Percentiles rank a stretch among this genome's conserved stretches.
These are phyloP conservation scores for Pseudopithomyces maydicus DNA, from an alignment of 2,329 filamentous ascomycete species.

Conservation along the genomic window DNA sequence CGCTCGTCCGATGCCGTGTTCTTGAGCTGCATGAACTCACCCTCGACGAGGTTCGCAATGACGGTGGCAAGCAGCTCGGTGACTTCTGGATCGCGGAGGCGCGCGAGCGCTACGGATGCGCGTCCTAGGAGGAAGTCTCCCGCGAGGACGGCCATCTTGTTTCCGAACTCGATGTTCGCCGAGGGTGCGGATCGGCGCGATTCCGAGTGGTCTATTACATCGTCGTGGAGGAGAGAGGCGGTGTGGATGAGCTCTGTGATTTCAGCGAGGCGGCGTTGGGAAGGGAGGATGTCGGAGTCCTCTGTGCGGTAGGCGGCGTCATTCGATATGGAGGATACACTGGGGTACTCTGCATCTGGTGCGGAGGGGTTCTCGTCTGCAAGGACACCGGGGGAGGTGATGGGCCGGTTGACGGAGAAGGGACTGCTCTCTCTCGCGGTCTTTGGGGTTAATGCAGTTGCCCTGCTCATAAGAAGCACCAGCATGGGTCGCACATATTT, in stretches of 20 bases:
- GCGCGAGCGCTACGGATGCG: slow-evolving; percentile 89
- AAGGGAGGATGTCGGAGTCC: slow-evolving; percentile 79
- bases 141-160: slow-evolving; percentile 98
- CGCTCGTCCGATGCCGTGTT: slow-evolving; percentile 90
- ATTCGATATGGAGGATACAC: slow-evolving; percentile 57
- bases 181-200: slow-evolving; percentile 83
- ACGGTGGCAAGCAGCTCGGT: slow-evolving; percentile 93
- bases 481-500: slow-evolving; percentile 96
- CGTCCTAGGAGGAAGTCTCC: slow-evolving; percentile 95
- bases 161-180: slow-evolving; percentile 94
- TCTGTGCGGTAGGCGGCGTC: slow-evolving; percentile 52
- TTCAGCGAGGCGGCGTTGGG: slow-evolving; percentile 88
- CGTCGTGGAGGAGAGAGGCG: slow-evolving; percentile 93
- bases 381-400: slow-evolving; percentile 67
- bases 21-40: slow-evolving; percentile 99
- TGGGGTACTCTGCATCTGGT: slow-evolving; percentile 50
- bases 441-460: slow-evolving; percentile 79
- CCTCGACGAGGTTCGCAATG: slow-evolving; percentile 96
- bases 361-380: slow-evolving; percentile 80
- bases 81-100: slow-evolving; percentile 89
- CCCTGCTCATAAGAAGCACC: slow-evolving; percentile 93
- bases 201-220: slow-evolving; percentile 93
- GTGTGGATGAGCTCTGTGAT: slow-evolving; percentile 98
- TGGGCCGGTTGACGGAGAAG: slow-evolving; percentile 60
- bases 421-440: slow-evolving; percentile 32